Evolutionary conservation across 192 early-diverging fungal genomes (phyloP), one percentile per base, ranked within the genome.

Genomic region (Rhizophlyctis rosea): DNA sequence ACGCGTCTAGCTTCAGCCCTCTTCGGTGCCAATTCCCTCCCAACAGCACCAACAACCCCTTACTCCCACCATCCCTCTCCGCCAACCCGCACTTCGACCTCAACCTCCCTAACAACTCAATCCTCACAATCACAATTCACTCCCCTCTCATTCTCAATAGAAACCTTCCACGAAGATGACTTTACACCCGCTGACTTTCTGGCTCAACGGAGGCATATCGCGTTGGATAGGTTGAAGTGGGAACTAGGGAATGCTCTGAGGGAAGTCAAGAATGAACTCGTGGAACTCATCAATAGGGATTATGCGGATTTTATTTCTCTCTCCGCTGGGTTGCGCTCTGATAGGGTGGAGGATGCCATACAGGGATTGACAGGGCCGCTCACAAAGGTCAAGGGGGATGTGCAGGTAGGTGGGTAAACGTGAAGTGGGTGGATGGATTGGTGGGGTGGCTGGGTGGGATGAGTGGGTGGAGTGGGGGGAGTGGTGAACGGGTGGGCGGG

Each of bases 301-400:
- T 92, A 89, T 72, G 82, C 85, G 9, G 87, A 91, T 53, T 92
- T 92, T 65, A 88, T 92, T 30, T 82, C 86, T 55, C 70, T 92
- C 3, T 89, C 88, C 1, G 91, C 88, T 13, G 87, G 87, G 54
- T 78, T 92, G 48, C n/a, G n/a, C n/a, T n/a, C n/a, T n/a, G 87
- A 85, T 24, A 89, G 87, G 2, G 85, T 86, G 1, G 88, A 88
- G 60, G 75, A 76, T 30, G 86, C 81, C 34, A 86, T 90, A 63
- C 73, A 70, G 27, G 79, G 85, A 23, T 65, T 91, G 23, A 69
- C 66, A 51, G 62, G 61, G 24, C 87, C 88, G n/a, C 51, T 91
- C 35, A 68, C 71, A n/a, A 74, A 68, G 57, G 82, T 88, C 72
- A 75, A 82, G 49, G 64, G 52, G 28, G 80, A 89, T 54, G 86